phyloP scores from a whole-genome alignment of 805 yeast species.

The Schizosaccharomyces japonicus region DNA sequence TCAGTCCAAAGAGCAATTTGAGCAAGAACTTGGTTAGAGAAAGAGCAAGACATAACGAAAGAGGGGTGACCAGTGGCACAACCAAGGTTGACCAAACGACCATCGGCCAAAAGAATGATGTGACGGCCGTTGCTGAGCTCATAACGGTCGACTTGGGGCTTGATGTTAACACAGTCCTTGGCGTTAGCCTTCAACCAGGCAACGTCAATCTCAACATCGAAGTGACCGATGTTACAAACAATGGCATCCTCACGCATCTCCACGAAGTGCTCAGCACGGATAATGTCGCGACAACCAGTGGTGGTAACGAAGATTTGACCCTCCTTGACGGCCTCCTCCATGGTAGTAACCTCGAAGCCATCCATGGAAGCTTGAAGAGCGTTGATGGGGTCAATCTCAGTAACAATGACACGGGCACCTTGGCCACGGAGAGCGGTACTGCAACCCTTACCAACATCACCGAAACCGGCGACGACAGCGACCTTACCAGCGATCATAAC shows the following conservation, averaged over 20 bases:
- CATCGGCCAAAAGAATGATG: slow-evolving; percentile 89
- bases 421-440: slow-evolving; percentile 94
- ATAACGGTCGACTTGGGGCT: slow-evolving; percentile 98
- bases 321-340: slow-evolving; percentile 73
- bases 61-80: slow-evolving; percentile 99
- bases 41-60: slow-evolving; percentile 96
- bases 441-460: slow-evolving; percentile 99
- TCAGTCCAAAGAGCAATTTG: slow-evolving; percentile 94
- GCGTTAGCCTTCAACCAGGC: slow-evolving; percentile 96
- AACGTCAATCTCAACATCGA: slow-evolving; percentile 95
- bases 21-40: slow-evolving; percentile 97
- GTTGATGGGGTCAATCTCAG: slow-evolving; percentile 96
- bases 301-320: slow-evolving; percentile 98
- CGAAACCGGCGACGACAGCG: slow-evolving; percentile 97
- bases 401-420: slow-evolving; percentile 96
- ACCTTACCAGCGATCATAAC: slow-evolving; percentile 99
- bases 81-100: slow-evolving; percentile 97
- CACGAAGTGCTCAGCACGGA: slow-evolving; percentile 65
- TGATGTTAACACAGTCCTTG: slow-evolving; percentile 79
- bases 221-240: slow-evolving; percentile 98
- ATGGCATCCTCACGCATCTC: slow-evolving; percentile 97
- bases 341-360: slow-evolving; percentile 89
- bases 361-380: slow-evolving; percentile 98
- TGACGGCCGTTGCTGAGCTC: slow-evolving; percentile 73
- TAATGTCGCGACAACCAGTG: slow-evolving; percentile 97